These are phyloP conservation scores for Chaetomiaceae sp. DNA, from an alignment of 2,329 filamentous ascomycete genomes.

Conservation along the genomic window DNA sequence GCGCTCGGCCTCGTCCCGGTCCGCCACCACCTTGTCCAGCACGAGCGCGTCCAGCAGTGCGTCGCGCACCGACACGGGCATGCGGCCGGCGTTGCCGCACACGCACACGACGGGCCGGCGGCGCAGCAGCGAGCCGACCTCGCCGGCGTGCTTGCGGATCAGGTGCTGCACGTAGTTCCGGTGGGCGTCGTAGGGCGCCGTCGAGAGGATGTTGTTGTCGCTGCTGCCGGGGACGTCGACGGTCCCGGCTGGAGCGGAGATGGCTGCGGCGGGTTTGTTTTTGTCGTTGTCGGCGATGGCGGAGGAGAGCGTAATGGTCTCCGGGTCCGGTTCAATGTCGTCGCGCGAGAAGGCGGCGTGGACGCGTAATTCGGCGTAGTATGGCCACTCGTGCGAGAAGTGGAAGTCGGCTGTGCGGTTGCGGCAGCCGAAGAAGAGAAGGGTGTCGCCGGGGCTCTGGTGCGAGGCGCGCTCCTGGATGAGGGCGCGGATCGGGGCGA, in stretches of 20 bases:
- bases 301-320: not conserved
- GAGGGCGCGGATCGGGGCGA: constrained; percentile 77
- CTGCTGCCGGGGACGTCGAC: not conserved
- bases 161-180: constrained; percentile 54
- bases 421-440: constrained; percentile 81
- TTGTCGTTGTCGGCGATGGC: not conserved
- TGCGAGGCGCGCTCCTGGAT: constrained; percentile 60
- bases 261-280: not conserved
- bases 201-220: not conserved
- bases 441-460: constrained; percentile 34
- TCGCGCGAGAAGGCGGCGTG: constrained; percentile 46
- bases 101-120: constrained; percentile 43
- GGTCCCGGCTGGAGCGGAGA: not conserved
- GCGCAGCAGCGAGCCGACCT: constrained; percentile 34
- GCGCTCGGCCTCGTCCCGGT: constrained; percentile 35
- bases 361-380: constrained; percentile 27
- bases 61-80: constrained; percentile 49
- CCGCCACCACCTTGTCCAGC: constrained; percentile 29
- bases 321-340: constrained; percentile 15
- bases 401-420: constrained; percentile 71
- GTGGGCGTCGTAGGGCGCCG: constrained; percentile 24
- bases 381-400: constrained; percentile 69
- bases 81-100: constrained; percentile 52
- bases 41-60: constrained; percentile 47
- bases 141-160: constrained; percentile 37